Percentiles rank a stretch among this genome's conserved stretches.
Evolutionary conservation across 192 early-diverging fungal genomes (phyloP).

Genomic region (Lobosporangium transversale): DNA sequence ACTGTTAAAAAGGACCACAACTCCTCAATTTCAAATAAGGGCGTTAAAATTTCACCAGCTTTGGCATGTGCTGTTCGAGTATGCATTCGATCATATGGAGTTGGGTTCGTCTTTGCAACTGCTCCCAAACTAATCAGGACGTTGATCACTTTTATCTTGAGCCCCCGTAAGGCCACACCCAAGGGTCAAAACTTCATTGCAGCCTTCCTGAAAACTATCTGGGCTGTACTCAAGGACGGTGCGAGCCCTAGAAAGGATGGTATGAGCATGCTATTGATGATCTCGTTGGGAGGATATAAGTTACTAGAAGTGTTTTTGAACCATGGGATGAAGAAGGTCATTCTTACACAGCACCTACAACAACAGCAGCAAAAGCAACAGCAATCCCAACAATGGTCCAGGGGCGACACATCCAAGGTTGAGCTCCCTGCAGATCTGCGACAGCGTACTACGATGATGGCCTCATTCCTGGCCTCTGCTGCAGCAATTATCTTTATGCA

Average conservation of each 20-base stretch:
- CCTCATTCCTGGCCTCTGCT: constrained; percentile 53
- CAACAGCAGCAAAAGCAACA: constrained; percentile 12
- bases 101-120: constrained; percentile 48
- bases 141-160: constrained; percentile 18
- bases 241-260: constrained; percentile 31
- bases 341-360: constrained; percentile 30
- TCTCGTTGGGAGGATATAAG: constrained; percentile 43
- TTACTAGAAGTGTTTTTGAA: constrained; percentile 31
- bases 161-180: constrained; percentile 20
- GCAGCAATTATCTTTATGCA: constrained; percentile 54
- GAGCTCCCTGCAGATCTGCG: constrained; percentile 18
- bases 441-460: constrained; percentile 42
- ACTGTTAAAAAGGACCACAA: not conserved
- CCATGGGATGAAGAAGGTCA: constrained; percentile 37
- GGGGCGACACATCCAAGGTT: constrained; percentile 18
- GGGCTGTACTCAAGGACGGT: constrained; percentile 22
- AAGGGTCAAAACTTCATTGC: constrained; percentile 22
- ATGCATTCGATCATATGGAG: constrained; percentile 45
- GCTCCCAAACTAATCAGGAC: constrained; percentile 45
- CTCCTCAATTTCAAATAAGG: not conserved
- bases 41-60: constrained; percentile 15
- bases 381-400: constrained; percentile 6
- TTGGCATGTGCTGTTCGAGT: constrained; percentile 31
- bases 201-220: constrained; percentile 11
- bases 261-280: constrained; percentile 45